A percentile compares a stretch with the other conserved stretches of the same genome.
Conservation (phyloP, 139 green algal genomes). For the Nannochloris sp. region DNA sequence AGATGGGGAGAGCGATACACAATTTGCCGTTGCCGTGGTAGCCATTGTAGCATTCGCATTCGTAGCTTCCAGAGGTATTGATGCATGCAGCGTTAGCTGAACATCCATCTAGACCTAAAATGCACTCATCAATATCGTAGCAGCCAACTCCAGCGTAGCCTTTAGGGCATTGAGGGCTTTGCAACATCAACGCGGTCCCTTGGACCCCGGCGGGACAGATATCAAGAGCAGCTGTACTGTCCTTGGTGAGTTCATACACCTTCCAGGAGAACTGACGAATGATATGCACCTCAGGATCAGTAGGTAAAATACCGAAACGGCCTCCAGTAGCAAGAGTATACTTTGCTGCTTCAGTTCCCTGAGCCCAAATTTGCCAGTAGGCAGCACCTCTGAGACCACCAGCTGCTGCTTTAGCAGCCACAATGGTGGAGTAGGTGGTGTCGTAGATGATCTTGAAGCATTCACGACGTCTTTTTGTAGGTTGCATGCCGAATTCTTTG, state of each 20-base stretch:
- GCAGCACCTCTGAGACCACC: neutral
- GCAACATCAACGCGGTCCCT: neutral
- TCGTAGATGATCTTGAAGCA: slow-evolving; percentile 18
- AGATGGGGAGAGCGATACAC: neutral
- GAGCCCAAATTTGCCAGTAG: slow-evolving; percentile 5
- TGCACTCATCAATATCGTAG: slow-evolving; percentile 36
- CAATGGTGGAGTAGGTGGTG: neutral
- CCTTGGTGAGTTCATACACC: neutral
- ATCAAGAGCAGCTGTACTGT: neutral
- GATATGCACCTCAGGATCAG: neutral
- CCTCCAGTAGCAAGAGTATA: neutral
- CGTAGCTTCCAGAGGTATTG: slow-evolving; percentile 35
- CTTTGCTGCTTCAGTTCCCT: neutral
- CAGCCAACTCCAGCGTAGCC: neutral
- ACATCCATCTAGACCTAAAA: slow-evolving; percentile 28
- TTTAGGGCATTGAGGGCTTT: neutral
- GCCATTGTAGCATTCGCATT: slow-evolving; percentile 33
- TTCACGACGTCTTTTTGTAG: neutral
- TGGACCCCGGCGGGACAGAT: neutral
- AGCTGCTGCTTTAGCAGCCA: neutral
- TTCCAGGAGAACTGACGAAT: neutral
- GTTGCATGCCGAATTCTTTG: slow-evolving; percentile 14
- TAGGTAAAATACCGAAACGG: slow-evolving; percentile 11
- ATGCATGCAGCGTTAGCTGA: slow-evolving; percentile 33
- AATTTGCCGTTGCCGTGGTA: slow-evolving; percentile 14